Conservation (phyloP, 2,329 filamentous ascomycete genomes). For the Neonectria hederae region DNA sequence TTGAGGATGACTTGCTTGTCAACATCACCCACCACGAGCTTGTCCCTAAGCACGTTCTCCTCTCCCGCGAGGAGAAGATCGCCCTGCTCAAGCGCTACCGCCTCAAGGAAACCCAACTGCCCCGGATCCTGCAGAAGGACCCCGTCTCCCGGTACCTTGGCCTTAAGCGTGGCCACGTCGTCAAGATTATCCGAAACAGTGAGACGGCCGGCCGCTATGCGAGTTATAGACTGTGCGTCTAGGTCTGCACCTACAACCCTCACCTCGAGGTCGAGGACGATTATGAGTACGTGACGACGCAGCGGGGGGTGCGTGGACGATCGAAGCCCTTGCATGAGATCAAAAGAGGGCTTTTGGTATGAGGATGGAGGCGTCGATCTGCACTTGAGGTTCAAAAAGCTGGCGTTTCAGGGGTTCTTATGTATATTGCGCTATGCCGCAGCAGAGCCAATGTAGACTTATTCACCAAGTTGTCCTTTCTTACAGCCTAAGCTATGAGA, state of each 20-base stretch:
- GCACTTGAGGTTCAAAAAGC: constrained; percentile 44
- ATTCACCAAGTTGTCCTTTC: constrained; percentile 10
- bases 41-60: constrained; percentile 90
- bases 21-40: constrained; percentile 99
- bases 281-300: constrained; percentile 5
- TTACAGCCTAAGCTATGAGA: background rate
- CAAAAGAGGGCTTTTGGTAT: constrained; percentile 31
- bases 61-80: constrained; percentile 89
- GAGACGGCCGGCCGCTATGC: constrained; percentile 97
- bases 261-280: background rate
- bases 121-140: constrained; percentile 89
- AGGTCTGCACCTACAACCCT: constrained; percentile 20
- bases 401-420: constrained; percentile 45
- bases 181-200: constrained; percentile 96
- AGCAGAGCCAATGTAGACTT: constrained; percentile 41
- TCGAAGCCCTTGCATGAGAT: constrained; percentile 24
- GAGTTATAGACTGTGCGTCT: constrained; percentile 83
- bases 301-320: background rate
- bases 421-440: constrained; percentile 41
- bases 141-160: constrained; percentile 94
- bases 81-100: constrained; percentile 89
- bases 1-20: constrained; percentile 93
- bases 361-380: constrained; percentile 43
- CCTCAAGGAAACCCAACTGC: constrained; percentile 96
- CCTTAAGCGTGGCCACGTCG: constrained; percentile 89